A percentile compares a stretch with the other conserved stretches of the same genome.
Conservation (phyloP, 768 basidiomycete genomes). For the Lyophyllum semitale region DNA sequence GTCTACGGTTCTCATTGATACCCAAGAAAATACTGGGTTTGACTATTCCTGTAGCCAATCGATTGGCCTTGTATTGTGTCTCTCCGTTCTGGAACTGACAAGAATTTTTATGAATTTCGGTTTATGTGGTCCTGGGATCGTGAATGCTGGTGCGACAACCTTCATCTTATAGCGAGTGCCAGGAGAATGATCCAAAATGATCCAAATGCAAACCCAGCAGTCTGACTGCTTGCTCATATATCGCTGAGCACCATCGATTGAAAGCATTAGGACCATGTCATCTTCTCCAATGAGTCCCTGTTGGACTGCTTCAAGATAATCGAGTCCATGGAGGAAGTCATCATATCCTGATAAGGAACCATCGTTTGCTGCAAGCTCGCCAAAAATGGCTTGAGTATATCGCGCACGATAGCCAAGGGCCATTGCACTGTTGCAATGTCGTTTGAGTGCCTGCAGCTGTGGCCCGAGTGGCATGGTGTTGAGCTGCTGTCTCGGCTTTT, state of each 20-base stretch:
- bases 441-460: slow-evolving; percentile 39
- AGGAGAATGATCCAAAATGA: slow-evolving; percentile 27
- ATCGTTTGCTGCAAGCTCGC: not conserved
- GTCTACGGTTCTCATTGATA: slow-evolving; percentile 11
- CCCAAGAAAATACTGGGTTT: slow-evolving; percentile 34
- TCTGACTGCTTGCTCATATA: slow-evolving; percentile 43
- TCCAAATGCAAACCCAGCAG: slow-evolving; percentile 44
- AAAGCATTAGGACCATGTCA: slow-evolving; percentile 36
- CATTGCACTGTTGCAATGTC: slow-evolving; percentile 20
- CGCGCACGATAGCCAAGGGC: slow-evolving; percentile 26
- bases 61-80: slow-evolving; percentile 11
- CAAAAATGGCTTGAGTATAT: slow-evolving; percentile 6
- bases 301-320: slow-evolving; percentile 26
- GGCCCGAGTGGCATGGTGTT: slow-evolving; percentile 43
- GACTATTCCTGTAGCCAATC: slow-evolving; percentile 31
- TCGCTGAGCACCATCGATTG: slow-evolving; percentile 43
- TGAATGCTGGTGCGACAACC: slow-evolving; percentile 29
- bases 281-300: slow-evolving; percentile 23
- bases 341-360: slow-evolving; percentile 25
- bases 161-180: slow-evolving; percentile 29
- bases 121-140: slow-evolving; percentile 40
- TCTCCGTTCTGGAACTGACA: slow-evolving; percentile 13
- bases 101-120: slow-evolving; percentile 25
- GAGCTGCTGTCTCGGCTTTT: slow-evolving; percentile 27
- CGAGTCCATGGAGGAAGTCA: slow-evolving; percentile 31